Base-by-base conservation (phyloP, 2,329 filamentous ascomycete genomes). In the Sclerotinia sclerotiorum region DNA sequence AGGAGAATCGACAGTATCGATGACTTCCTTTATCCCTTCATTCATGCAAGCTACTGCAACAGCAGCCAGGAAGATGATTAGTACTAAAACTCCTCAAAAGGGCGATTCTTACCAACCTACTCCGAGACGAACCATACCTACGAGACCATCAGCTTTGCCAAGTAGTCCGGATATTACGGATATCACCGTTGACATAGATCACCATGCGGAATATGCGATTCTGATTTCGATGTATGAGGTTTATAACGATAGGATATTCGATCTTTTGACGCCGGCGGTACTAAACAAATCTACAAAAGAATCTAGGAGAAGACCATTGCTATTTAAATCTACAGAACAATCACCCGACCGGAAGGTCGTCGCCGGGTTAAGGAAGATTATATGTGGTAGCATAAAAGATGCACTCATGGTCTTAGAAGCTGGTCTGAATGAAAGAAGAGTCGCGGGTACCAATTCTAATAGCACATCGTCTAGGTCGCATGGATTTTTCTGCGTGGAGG, bases 201-300 rank as follows among this genome's bases (percentile, higher is more conserved):
- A 84, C 0, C 85, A 85, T 27, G 87, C 90, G 67, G 92, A 97
- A 73, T 97, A 97, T 74, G 90, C 91, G 5, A 88, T 99, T 66
- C 82, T 99, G 15, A 85, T 99, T 29, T 97, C 93, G 66, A 99
- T 99, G 94, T 98, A 98, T 79, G 95, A 99, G 79, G 94, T 99
- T 1, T 97, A 99, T 82, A 99, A 99, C 77, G 94, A 99, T 80
- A 89, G 94, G 48, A 98, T 99, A 73, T 98, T 96, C 78, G 95
- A 99, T 76, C 87, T 99, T 0, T 83, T 99, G 1, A 91, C 90
- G 0, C 86, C 87, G 0, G 84, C 86, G 3, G 80, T 83, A 29
- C 85, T 85, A 70, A 84, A 84, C 0, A 85, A 84, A 48, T 83
- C 84, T 6, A 89, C 87, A 2, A 93, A 92, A 74, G 89, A 92